Evolutionary conservation across 495 filamentous ascomycete genomes (phyloP).

Genomic region (Aspergillus sclerotioniger): DNA sequence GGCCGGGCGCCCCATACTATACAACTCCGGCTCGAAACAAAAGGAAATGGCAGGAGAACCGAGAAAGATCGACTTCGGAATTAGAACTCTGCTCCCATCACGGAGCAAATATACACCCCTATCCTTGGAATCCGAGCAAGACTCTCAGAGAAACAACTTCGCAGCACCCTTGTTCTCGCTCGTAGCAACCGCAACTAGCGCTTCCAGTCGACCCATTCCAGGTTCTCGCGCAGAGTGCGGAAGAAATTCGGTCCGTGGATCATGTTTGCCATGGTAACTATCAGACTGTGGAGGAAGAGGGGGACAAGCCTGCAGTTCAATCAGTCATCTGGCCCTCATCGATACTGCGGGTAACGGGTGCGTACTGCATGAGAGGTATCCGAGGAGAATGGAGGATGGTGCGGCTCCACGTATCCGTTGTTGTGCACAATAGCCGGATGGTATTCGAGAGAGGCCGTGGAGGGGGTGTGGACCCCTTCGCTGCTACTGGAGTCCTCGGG

Average conservation of each 20-base stretch:
- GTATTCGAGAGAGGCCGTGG: constrained; percentile 58
- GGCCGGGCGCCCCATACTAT: constrained; percentile 12
- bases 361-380: constrained; percentile 45
- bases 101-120: background rate
- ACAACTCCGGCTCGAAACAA: constrained; percentile 17
- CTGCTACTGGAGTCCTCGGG: constrained; percentile 73
- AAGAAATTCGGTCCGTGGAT: constrained; percentile 33
- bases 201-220: constrained; percentile 72
- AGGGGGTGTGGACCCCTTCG: constrained; percentile 66
- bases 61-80: background rate
- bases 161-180: constrained; percentile 68
- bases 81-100: background rate
- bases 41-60: constrained; percentile 9
- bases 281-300: constrained; percentile 35
- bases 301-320: constrained; percentile 42
- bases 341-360: constrained; percentile 30
- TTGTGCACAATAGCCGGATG: constrained; percentile 64
- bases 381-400: constrained; percentile 43
- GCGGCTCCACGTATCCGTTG: constrained; percentile 59
- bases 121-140: background rate
- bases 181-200: constrained; percentile 85
- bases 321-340: constrained; percentile 37
- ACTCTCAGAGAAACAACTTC: constrained; percentile 35
- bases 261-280: constrained; percentile 34
- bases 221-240: constrained; percentile 31